phyloP scores from a whole-genome alignment of 306 rosid species.

The Quercus wislizeni region DNA sequence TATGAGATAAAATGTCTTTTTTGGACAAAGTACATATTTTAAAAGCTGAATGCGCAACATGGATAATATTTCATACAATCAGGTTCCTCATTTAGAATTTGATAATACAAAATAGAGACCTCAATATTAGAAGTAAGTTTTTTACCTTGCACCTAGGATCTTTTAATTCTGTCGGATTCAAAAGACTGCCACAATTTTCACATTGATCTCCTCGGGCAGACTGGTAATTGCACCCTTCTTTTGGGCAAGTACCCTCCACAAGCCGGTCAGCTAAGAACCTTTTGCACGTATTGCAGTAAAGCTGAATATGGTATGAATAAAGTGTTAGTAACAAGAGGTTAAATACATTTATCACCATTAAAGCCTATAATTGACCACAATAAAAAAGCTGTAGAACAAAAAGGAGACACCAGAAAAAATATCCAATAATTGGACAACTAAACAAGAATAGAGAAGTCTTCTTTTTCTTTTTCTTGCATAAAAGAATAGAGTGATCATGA shows the following conservation, averaged over 20 bases:
- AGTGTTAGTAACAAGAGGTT: not conserved
- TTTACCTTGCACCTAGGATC: conserved; percentile 91
- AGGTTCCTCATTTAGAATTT: not conserved
- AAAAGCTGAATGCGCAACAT: not conserved
- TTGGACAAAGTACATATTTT: not conserved
- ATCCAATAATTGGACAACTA: not conserved
- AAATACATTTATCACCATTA: not conserved
- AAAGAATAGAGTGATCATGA: too few species aligned
- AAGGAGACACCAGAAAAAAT: not conserved
- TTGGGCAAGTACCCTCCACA: conserved; percentile 90
- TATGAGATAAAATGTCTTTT: not conserved
- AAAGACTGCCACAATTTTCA: conserved; percentile 91
- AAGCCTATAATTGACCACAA: not conserved
- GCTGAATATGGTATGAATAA: conserved; percentile 53
- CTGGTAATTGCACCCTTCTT: conserved; percentile 70
- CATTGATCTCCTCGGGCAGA: conserved; percentile 98
- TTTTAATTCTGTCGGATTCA: conserved; percentile 84
- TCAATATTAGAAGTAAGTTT: not conserved
- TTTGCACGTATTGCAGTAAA: conserved; percentile 76
- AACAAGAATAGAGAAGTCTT: conserved; percentile 1
- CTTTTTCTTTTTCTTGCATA: too few species aligned
- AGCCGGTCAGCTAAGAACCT: conserved; percentile 92
- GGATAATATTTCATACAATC: not conserved
- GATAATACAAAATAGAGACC: not conserved
- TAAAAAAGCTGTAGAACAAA: not conserved